These are phyloP conservation scores for Blastomyces silverae DNA, from an alignment of 2,329 filamentous ascomycete species.

Conservation along the genomic window DNA sequence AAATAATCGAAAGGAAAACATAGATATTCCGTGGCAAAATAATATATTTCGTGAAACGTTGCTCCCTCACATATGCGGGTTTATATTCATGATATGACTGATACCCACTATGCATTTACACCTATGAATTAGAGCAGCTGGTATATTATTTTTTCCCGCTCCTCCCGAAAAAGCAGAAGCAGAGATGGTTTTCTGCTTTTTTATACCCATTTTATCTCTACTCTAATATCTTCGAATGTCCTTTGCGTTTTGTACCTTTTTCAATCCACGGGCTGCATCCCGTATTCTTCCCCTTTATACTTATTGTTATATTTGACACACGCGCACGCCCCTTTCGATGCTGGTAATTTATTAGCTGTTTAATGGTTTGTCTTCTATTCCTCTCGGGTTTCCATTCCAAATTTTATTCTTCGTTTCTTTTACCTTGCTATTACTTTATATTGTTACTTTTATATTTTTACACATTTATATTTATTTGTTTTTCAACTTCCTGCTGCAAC, in stretches of 20 bases:
- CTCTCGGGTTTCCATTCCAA: neutral
- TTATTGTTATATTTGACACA: neutral
- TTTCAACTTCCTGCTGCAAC: neutral
- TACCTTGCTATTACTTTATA: neutral
- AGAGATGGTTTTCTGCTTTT: neutral
- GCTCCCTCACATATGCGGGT: neutral
- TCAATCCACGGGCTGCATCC: neutral
- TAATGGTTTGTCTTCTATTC: neutral
- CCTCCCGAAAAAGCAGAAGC: neutral
- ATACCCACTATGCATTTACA: slow-evolving; percentile 7
- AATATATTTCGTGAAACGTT: slow-evolving; percentile 4
- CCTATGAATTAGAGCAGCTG: neutral
- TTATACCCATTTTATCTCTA: neutral
- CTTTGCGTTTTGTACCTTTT: neutral
- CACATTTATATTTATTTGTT: neutral
- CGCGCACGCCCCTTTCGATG: neutral
- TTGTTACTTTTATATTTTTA: neutral
- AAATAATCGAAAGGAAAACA: neutral
- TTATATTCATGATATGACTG: slow-evolving; percentile 2
- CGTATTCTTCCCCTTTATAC: neutral
- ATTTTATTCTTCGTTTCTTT: neutral
- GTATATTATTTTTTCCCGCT: neutral
- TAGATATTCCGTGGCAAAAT: slow-evolving; percentile 1
- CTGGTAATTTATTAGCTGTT: slow-evolving; percentile 1
- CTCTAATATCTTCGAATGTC: neutral